These are phyloP conservation scores for Blastobotrys peoriensis DNA, from an alignment of 805 yeast genomes.

Conservation along the genomic window DNA sequence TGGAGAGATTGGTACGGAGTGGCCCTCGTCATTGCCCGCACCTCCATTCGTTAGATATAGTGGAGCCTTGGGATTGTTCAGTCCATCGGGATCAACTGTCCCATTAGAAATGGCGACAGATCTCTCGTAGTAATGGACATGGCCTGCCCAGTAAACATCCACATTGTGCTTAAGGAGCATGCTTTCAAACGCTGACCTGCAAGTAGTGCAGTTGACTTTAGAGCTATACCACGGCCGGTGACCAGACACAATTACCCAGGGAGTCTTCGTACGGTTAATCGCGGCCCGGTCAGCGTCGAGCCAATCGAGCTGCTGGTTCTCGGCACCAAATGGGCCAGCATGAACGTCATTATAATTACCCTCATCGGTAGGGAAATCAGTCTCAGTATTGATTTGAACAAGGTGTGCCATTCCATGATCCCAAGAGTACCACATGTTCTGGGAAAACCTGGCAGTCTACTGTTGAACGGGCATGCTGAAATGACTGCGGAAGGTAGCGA, in stretches of 20 bases:
- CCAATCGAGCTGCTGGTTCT: constrained; percentile 27
- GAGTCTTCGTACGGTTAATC: constrained; percentile 27
- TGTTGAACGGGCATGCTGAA: constrained; percentile 29
- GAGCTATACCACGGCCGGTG: constrained; percentile 30
- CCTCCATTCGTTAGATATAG: constrained; percentile 29
- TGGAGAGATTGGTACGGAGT: no score
- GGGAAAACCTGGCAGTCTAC: constrained; percentile 22
- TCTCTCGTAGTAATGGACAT: constrained; percentile 24
- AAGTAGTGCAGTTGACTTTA: constrained; percentile 15
- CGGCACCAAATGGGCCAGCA: constrained; percentile 21
- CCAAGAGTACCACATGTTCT: constrained; percentile 30
- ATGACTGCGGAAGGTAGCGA: constrained; percentile 24
- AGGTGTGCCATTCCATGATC: constrained; percentile 29
- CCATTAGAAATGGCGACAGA: constrained; percentile 18
- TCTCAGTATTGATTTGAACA: constrained; percentile 26
- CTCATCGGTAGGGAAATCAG: constrained; percentile 24
- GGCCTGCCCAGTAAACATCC: constrained; percentile 24
- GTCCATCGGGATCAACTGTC: constrained; percentile 25
- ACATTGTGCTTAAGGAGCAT: constrained; percentile 19
- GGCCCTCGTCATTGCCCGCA: constrained; percentile 29
- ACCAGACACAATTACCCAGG: constrained; percentile 25
- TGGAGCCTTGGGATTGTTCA: constrained; percentile 27
- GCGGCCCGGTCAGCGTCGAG: constrained; percentile 23
- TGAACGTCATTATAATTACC: constrained; percentile 13
- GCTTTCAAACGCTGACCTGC: constrained; percentile 23